phyloP scores from a whole-genome alignment of 179 eudicot genomes.

The Actinidia polygama region DNA sequence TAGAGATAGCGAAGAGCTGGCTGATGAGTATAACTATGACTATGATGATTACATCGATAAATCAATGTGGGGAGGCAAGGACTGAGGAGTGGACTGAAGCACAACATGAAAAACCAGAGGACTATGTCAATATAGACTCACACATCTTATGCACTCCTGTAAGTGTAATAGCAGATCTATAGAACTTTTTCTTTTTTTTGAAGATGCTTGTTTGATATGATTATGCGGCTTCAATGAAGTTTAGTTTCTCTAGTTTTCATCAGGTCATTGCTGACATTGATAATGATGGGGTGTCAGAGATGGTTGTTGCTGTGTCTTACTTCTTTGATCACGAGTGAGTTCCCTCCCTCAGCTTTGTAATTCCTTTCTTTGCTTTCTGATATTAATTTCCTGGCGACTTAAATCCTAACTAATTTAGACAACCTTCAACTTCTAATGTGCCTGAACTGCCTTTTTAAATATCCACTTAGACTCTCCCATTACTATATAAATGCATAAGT shows the following conservation, averaged over 20 bases:
- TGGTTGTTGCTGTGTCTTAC: constrained; percentile 98
- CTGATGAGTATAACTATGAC: constrained; percentile 95
- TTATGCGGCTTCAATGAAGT: constrained; percentile 16
- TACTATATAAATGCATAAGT: too few relatives aligned
- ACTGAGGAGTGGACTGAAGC: constrained; percentile 94
- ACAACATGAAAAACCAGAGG: constrained; percentile 70
- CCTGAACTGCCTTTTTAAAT: neutral
- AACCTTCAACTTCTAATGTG: neutral
- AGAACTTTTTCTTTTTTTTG: neutral
- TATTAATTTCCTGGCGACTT: constrained; percentile 5
- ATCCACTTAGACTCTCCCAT: neutral
- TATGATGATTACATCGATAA: constrained; percentile 98
- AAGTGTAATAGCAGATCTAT: constrained; percentile 33
- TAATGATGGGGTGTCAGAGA: constrained; percentile 91
- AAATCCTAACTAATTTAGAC: neutral
- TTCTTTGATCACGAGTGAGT: constrained; percentile 99
- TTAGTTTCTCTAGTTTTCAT: constrained; percentile 12
- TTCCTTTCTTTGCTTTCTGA: neutral
- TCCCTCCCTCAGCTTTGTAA: constrained; percentile 12
- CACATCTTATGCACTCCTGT: constrained; percentile 96
- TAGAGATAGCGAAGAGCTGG: constrained; percentile 84
- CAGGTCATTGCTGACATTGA: constrained; percentile 99
- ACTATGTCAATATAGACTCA: constrained; percentile 81
- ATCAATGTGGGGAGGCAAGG: constrained; percentile 95
- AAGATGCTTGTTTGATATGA: neutral